A percentile compares a stretch with the other conserved stretches of the same genome.
Evolutionary conservation across 106 monocot species (phyloP).

Genomic region (Alisma plantagoaquatica): DNA sequence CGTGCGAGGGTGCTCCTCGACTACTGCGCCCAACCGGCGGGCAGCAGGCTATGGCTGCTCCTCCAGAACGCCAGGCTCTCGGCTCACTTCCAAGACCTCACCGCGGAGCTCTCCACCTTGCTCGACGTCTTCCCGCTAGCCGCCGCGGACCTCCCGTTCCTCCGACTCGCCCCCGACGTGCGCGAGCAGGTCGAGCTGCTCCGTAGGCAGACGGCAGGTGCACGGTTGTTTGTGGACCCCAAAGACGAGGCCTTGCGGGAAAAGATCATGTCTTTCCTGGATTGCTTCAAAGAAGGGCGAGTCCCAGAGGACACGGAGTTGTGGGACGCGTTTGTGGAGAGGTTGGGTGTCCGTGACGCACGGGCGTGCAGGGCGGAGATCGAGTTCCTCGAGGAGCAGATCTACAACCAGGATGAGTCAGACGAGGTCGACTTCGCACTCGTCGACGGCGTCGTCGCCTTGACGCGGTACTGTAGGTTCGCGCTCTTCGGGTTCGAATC

Average conservation of each 20-base stretch:
- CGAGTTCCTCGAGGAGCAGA: constrained; percentile 74
- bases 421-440: constrained; percentile 37
- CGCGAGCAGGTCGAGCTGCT: constrained; percentile 47
- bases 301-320: constrained; percentile 31
- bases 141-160: constrained; percentile 18
- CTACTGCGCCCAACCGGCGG: constrained; percentile 54
- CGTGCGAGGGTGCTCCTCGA: constrained; percentile 53
- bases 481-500: constrained; percentile 36
- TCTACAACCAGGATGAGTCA: constrained; percentile 49
- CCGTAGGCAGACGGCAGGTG: constrained; percentile 18
- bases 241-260: constrained; percentile 38
- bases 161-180: too few species aligned
- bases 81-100: constrained; percentile 65
- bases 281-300: constrained; percentile 31
- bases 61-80: constrained; percentile 44
- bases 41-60: constrained; percentile 58
- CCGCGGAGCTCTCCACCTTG: constrained; percentile 57
- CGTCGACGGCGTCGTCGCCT: constrained; percentile 48
- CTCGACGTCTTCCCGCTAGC: constrained; percentile 68
- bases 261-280: constrained; percentile 39
- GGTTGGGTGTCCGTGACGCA: constrained; percentile 32
- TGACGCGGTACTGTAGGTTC: constrained; percentile 65
- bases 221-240: constrained; percentile 31
- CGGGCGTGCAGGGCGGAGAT: constrained; percentile 43
- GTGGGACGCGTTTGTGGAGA: constrained; percentile 25